Base-by-base conservation (phyloP, 192 early-diverging fungal genomes). In the Backusella macrospora region DNA sequence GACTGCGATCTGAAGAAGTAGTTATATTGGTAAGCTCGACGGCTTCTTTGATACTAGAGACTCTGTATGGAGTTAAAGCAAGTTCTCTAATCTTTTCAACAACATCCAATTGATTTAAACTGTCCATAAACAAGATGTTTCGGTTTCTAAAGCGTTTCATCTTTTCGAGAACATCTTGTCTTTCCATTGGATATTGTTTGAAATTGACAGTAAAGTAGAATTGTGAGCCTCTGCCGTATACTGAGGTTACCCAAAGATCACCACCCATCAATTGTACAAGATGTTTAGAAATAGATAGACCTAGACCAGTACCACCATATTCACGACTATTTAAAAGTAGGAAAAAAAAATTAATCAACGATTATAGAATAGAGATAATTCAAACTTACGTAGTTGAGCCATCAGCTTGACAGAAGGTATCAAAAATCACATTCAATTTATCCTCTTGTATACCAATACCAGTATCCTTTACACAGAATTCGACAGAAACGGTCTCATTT, bases 361-460 rank as follows among this genome's bases (percentile, higher is more conserved):
- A 37, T 8, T 45, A 47, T 8, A 13, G 23, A 15, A 23, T 9
- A 74, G 6, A 2, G 8, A 7, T 26, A 48, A 42, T 13, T 64
- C 7, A 0, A 18, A 55, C 66, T 75, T 75, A 75, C 73, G 91
- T 92, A 1, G 92, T 94, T 9, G 90, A 89, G n/a, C 91, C 90
- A 65, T 95, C 94, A 3, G 93, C 93, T 78, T 96, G 95, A 44
- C 89, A 83, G 78, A 95, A 96, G 15, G 90, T 90, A 47, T 93
- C 90, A 78, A 96, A 96, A 26, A 95, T 88, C 45, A 92, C 82
- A 39, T 84, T 76, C 59, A 90, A 86, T 72, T 93, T 94, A 52
- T 93, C 93, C 62, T 87, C 87, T 62, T 90, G 83, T 66, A 96
- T 94, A 21, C 95, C 95, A 46, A 96, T 96, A 45, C 95, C 95